These are phyloP conservation scores for Drechslerella coelobrocha DNA, from an alignment of 2,329 filamentous ascomycete genomes.

Conservation along the genomic window DNA sequence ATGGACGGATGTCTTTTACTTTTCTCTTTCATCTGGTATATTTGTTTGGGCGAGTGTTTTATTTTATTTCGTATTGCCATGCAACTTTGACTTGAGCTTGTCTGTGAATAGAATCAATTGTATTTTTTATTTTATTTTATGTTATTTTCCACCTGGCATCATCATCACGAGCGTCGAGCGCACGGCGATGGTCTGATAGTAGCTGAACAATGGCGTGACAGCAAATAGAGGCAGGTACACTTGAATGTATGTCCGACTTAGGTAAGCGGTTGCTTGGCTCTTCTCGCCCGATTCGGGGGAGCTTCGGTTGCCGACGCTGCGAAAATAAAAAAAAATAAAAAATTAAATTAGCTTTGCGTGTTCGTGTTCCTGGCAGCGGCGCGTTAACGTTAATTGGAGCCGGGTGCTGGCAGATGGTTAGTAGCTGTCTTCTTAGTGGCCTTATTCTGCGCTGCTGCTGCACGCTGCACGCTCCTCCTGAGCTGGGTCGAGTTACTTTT, in stretches of 20 bases:
- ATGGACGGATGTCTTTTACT: not conserved
- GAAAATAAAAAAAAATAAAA: not conserved
- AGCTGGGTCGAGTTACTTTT: not conserved
- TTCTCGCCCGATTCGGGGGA: constrained; percentile 12
- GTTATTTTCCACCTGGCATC: constrained; percentile 33
- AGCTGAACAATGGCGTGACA: constrained; percentile 18
- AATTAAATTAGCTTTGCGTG: no score
- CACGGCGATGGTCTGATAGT: no score
- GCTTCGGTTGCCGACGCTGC: constrained; percentile 44
- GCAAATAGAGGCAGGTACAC: not conserved
- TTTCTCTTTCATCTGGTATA: no score
- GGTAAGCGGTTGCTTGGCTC: no score
- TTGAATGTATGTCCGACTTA: no score
- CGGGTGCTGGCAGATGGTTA: not conserved
- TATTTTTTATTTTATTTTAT: no score
- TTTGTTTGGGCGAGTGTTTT: no score
- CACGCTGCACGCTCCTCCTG: constrained; percentile 7
- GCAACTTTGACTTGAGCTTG: no score
- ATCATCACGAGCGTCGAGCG: not conserved
- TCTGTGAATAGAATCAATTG: no score
- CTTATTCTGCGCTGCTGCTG: constrained; percentile 6
- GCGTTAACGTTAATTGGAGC: constrained; percentile 9
- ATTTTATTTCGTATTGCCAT: no score
- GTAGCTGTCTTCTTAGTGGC: not conserved
- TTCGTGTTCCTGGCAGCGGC: no score